Evolutionary conservation across 331 rosid genomes (phyloP), one percentile per base, ranked within the genome.

Genomic region (Quercus lobata): DNA sequence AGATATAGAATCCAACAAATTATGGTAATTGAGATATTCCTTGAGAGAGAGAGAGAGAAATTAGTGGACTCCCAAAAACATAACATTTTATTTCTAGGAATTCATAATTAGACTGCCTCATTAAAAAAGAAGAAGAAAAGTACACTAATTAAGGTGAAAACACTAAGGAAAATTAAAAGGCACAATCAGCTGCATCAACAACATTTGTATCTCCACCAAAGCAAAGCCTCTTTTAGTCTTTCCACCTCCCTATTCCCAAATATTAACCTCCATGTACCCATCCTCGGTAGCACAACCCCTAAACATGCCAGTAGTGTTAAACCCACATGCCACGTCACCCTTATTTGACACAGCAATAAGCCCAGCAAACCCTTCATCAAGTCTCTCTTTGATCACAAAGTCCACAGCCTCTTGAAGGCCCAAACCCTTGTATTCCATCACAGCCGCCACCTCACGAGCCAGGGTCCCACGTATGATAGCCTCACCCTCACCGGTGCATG

Each of bases 401-500:
- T 91, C 90, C 75, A 96, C 99, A 0, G 97, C 94, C 17, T 88
- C 78, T 32, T 93, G 98, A 0, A 93, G 97, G 2, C 84, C 84
- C 22, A 90, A 32, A 1, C 94, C 99, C 58, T 89, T 96, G 82
- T 96, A 96, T 78, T 96, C 99, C 97, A 96, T 96, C 76, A 96
- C 97, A 0, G 99, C 99, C 6, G 84, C 93, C 17, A 93, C 98
- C 79, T 93, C 99, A 34, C 99, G 92, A 6, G 98, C 99, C 79
- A 96, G 73, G 0, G 99, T 96, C 6, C 91, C 93, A 1, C 98
- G 96, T 52, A 96, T 96, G 87, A 96, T 93, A 0, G 99, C 99
- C 78, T 96, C 98, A 0, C 99, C 99, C 54, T 96, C 99, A 1
- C 99, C 99, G 0, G 99, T 93, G 90, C 99, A 93, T 4, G 99